Base-by-base conservation (phyloP, 2,329 filamentous ascomycete species). In the Phyllosticta citrichinensis region DNA sequence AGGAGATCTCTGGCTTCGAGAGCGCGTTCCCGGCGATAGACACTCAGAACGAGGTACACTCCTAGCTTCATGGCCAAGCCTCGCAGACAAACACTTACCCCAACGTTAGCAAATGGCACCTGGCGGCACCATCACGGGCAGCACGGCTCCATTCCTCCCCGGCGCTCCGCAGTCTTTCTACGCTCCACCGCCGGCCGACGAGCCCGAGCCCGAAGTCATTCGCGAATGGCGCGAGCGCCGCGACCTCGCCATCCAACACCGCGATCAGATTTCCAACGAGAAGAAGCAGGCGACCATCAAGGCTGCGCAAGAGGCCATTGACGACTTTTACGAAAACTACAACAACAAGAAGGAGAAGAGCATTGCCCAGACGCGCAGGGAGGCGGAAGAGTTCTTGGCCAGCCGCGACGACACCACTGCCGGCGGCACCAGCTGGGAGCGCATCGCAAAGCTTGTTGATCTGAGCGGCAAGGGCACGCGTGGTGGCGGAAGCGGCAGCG, bases 271-370 rank as follows among this genome's bases (percentile, higher is more conserved):
- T 66, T 93, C 93, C 60, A 84, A 86, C 52, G 81, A 85, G 66
- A 90, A 92, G 77, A 94, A 94, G 73, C 83, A 85, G 64, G 87
- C 93, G 73, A 97, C 91, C 1, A 79, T 97, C 71, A 86, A 90
- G 73, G 91, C 94, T 68, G 94, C 94, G 11, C 91, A 91, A 71
- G 84, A 92, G 73, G 94, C 95, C 74, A 96, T 99, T 65, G 94
- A 99, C 74, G 94, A 97, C 74, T 99, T 97, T 78, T 99, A 99
- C 81, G 92, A 97, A 72, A 97, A 96, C 77, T 99, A 99, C 81
- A 97, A 97, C 80, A 87, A 88, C 75, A 96, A 97, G 80, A 93
- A 94, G 75, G 94, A 99, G 74, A 97, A 97, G 83, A 85, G 84
- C 63, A 87, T 97, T 67, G 81, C 87, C 22, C 90, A 96, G 79